phyloP scores from a whole-genome alignment of 2,329 filamentous ascomycete species.

The Cryphonectria nitschkei region DNA sequence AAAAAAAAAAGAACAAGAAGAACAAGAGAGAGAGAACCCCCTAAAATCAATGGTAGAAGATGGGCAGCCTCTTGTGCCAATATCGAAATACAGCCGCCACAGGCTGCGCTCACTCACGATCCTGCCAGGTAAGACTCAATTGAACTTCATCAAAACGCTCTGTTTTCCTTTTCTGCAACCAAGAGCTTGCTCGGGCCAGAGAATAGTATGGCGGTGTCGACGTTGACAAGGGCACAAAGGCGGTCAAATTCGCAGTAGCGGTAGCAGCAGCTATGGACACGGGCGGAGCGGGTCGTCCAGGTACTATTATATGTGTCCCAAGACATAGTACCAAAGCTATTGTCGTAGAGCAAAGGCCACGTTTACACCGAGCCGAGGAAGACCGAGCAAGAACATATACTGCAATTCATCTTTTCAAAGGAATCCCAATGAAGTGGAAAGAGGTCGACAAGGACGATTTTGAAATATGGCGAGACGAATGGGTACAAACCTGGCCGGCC shows the following conservation, averaged over 20 bases:
- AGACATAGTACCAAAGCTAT: not conserved
- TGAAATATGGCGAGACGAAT: no score
- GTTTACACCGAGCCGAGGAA: not conserved
- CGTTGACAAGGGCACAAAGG: not conserved
- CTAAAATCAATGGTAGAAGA: not conserved
- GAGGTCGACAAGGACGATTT: not conserved
- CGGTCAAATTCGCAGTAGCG: no score
- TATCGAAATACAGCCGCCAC: not conserved
- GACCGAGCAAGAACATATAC: not conserved
- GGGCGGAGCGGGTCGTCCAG: not conserved
- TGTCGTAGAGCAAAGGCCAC: not conserved
- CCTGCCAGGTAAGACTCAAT: not conserved
- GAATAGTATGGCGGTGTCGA: not conserved
- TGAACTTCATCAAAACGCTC: not conserved
- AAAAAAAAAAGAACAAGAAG: no score
- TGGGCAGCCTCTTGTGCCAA: not conserved
- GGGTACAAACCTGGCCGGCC: not conserved
- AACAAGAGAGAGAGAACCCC: not conserved
- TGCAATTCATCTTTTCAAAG: no score
- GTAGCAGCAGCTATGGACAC: not conserved
- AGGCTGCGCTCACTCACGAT: not conserved
- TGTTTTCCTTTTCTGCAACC: not conserved
- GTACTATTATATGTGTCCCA: not conserved
- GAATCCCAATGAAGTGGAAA: not conserved
- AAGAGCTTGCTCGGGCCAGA: not conserved